Percentiles rank a stretch among this genome's conserved stretches.
These are phyloP conservation scores for Peniophora sp. DNA, from an alignment of 1,284 basidiomycete species.

Conservation along the genomic window DNA sequence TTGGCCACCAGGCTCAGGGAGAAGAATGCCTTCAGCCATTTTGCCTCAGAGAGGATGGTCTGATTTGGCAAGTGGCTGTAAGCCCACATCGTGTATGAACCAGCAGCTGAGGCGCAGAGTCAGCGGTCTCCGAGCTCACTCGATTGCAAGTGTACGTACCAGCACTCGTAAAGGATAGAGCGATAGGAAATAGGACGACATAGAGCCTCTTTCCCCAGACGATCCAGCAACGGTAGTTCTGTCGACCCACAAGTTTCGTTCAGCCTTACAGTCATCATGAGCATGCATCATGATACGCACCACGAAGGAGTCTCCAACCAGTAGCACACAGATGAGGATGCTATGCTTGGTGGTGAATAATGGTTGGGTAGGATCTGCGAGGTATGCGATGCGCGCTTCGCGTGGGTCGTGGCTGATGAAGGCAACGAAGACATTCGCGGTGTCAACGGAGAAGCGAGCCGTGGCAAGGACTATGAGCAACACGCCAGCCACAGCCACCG, in stretches of 20 bases:
- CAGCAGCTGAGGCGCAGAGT: constrained; percentile 1
- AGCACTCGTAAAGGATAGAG: constrained; percentile 8
- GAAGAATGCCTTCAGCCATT: constrained; percentile 11
- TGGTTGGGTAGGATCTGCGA: constrained; percentile 9
- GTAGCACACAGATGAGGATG: constrained; percentile 8
- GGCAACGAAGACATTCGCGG: constrained; percentile 10
- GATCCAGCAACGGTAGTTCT: constrained; percentile 15
- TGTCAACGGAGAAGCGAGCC: constrained; percentile 9
- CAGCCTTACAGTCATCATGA: not conserved
- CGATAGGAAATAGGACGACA: constrained; percentile 9
- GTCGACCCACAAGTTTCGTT: too few species aligned
- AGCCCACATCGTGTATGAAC: constrained; percentile 3
- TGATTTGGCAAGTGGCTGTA: constrained; percentile 2
- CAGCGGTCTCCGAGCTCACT: not conserved
- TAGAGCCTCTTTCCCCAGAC: constrained; percentile 13
- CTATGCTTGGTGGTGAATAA: constrained; percentile 10
- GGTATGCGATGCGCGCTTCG: constrained; percentile 8
- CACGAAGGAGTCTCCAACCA: constrained; percentile 13
- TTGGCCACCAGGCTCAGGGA: constrained; percentile 12
- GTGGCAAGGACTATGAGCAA: constrained; percentile 12
- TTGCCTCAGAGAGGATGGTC: constrained; percentile 1
- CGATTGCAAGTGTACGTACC: constrained; percentile 4
- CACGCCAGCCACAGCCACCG: constrained; percentile 9
- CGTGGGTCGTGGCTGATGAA: constrained; percentile 10
- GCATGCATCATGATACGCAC: constrained; percentile 2